A percentile compares a stretch with the other conserved stretches of the same genome.
Evolutionary conservation across 2,329 filamentous ascomycete species (phyloP).

Genomic region (Chrysoporthe austroafricana): DNA sequence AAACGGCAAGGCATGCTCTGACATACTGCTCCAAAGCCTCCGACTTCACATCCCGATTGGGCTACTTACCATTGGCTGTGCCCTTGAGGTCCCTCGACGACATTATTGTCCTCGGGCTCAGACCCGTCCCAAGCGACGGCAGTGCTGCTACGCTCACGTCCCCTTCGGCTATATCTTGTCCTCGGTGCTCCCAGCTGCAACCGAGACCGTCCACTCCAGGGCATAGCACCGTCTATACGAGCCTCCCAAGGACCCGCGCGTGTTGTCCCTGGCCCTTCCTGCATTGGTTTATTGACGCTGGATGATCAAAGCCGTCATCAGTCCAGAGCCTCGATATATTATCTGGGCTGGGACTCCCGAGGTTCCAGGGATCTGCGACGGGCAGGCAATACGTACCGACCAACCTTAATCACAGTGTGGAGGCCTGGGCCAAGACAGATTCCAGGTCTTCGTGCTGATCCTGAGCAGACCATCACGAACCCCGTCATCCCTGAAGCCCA

Average conservation of each 20-base stretch:
- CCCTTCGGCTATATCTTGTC: neutral
- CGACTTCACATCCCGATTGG: neutral
- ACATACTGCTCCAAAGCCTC: neutral
- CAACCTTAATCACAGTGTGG: constrained; percentile 19
- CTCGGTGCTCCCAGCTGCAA: neutral
- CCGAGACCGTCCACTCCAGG: neutral
- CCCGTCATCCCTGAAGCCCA: constrained; percentile 15
- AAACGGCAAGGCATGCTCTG: neutral
- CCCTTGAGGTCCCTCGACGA: neutral
- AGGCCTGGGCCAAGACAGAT: constrained; percentile 7
- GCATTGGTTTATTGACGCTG: neutral
- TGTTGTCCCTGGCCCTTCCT: neutral
- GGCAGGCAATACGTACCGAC: neutral
- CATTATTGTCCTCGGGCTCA: neutral
- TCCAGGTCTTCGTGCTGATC: constrained; percentile 9
- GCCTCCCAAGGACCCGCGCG: neutral
- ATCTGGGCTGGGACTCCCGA: neutral
- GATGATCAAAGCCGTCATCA: neutral
- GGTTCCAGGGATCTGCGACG: constrained; percentile 1
- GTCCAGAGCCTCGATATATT: neutral
- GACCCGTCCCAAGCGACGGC: neutral
- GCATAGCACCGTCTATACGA: neutral
- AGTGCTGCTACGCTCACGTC: neutral
- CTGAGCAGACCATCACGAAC: constrained; percentile 10
- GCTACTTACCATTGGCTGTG: neutral